Base-by-base conservation (phyloP, 2,329 filamentous ascomycete genomes). In the Sporothrix pallida region DNA sequence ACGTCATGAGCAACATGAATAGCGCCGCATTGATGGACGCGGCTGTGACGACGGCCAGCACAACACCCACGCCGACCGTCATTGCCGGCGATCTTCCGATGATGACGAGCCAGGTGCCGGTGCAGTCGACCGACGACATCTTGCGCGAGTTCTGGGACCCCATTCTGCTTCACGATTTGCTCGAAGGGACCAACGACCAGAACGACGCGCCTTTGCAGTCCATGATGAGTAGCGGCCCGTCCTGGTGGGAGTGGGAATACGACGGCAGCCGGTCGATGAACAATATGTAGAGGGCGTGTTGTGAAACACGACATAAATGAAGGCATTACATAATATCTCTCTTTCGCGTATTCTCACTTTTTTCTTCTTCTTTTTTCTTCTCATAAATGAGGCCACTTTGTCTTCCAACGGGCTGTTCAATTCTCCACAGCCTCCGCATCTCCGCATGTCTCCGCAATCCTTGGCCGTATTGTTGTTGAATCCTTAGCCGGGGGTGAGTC, bases 61-160 rank as follows among this genome's bases (percentile, higher is more conserved):
- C 69, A 20, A 48, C 69, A 13, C 52, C 69, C 20, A 48, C 69
- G 15, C 52, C 54, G 10, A 71, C 42, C 4, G 23, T 23, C 17
- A 17, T 65, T 2, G 17, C 58, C 5, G 58, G 56, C 26, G 23
- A 62, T 1, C 46, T 65, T 7, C 26, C 50, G 17, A n/a, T 15
- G 10, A 31, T 23, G 65, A 20, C 65, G 7, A 54, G 50, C 50
- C 46, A 70, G 48, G 44, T 54, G 50, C 3, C 13, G 17, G 60
- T 65, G 37, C 71, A 72, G 20, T 72, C 71, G 48, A 67, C 70
- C 5, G 71, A 72, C 60, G 71, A 72, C 13, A 46, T 72, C 12
- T 50, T 72, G 20, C 71, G 48, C 46, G 60, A 72, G 71, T 72
- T 72, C 31, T 72, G 71, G 71, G 71, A 72, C n/a, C 71, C 71